phyloP scores from a whole-genome alignment of 805 yeast species.

The Ogataea saltuana region DNA sequence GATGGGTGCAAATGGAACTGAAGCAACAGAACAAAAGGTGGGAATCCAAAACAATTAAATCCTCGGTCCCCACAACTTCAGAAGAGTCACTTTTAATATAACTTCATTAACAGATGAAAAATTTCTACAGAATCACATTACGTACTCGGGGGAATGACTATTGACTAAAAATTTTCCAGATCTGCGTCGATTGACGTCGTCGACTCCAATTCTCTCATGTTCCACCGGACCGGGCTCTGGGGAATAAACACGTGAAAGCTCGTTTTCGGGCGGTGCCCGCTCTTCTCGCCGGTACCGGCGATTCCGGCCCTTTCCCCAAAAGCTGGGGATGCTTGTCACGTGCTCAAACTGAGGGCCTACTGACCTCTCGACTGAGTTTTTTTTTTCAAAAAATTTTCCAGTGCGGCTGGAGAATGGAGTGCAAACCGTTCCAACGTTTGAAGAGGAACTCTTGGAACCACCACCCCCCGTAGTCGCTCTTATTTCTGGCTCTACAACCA shows the following conservation, averaged over 20 bases:
- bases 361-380: too few species aligned
- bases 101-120: constrained; percentile 1
- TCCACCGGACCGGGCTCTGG: too few species aligned
- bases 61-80: background rate
- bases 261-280: too few species aligned
- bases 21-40: background rate
- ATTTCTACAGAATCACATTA: constrained; percentile 1
- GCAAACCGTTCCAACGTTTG: background rate
- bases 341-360: too few species aligned
- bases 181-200: constrained; percentile 6
- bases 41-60: too few species aligned
- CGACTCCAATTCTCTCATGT: too few species aligned
- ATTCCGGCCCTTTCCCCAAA: too few species aligned
- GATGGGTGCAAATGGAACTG: background rate
- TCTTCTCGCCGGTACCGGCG: too few species aligned
- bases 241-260: too few species aligned
- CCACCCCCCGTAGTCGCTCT: too few species aligned
- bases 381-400: background rate
- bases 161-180: background rate
- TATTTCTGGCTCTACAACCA: background rate
- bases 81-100: constrained; percentile 5
- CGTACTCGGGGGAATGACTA: constrained; percentile 5
- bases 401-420: background rate
- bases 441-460: too few species aligned
- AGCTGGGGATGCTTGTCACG: too few species aligned